phyloP scores from a whole-genome alignment of 176 grass and related monocot genomes.

The Secale cereale region DNA sequence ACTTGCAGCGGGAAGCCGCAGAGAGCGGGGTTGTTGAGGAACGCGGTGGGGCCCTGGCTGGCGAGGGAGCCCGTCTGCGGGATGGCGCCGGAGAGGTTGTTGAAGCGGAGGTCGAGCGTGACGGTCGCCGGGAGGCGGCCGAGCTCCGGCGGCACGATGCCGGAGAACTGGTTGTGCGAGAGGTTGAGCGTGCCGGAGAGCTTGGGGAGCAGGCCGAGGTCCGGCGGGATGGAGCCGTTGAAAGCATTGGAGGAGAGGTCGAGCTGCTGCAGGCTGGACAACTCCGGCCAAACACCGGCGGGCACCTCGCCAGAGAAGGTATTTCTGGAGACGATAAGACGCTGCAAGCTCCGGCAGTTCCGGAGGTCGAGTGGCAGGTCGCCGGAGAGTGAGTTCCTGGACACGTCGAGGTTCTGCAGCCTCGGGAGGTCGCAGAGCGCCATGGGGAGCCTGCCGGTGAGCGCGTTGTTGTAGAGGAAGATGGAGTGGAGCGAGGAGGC shows the following conservation, averaged over 20 bases:
- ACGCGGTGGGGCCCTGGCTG: slow-evolving; percentile 80
- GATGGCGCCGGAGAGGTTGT: slow-evolving; percentile 92
- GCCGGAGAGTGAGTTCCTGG: slow-evolving; percentile 60
- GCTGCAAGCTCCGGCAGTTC: slow-evolving; percentile 59
- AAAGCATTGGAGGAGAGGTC: slow-evolving; percentile 84
- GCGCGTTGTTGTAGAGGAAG: slow-evolving; percentile 70
- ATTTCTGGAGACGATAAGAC: slow-evolving; percentile 56
- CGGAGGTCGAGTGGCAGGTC: slow-evolving; percentile 52
- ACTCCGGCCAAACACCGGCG: slow-evolving; percentile 63
- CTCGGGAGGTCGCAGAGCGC: slow-evolving; percentile 61
- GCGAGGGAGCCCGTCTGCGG: slow-evolving; percentile 71
- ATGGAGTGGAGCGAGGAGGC: slow-evolving; percentile 86
- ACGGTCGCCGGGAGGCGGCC: slow-evolving; percentile 73
- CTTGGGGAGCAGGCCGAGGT: slow-evolving; percentile 60
- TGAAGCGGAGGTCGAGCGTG: slow-evolving; percentile 85
- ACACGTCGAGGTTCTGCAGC: slow-evolving; percentile 84
- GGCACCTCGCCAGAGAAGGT: slow-evolving; percentile 59
- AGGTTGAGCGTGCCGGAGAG: slow-evolving; percentile 70
- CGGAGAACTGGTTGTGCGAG: slow-evolving; percentile 70
- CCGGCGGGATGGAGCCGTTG: slow-evolving; percentile 65
- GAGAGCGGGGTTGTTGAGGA: slow-evolving; percentile 74
- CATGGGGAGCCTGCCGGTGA: slow-evolving; percentile 54
- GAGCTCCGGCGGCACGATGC: slow-evolving; percentile 58
- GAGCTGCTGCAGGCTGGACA: slow-evolving; percentile 55
- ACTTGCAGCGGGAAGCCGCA: slow-evolving; percentile 95